Evolutionary conservation across 176 grass and related monocot genomes (phyloP).

Genomic region (Ensete glaucum): DNA sequence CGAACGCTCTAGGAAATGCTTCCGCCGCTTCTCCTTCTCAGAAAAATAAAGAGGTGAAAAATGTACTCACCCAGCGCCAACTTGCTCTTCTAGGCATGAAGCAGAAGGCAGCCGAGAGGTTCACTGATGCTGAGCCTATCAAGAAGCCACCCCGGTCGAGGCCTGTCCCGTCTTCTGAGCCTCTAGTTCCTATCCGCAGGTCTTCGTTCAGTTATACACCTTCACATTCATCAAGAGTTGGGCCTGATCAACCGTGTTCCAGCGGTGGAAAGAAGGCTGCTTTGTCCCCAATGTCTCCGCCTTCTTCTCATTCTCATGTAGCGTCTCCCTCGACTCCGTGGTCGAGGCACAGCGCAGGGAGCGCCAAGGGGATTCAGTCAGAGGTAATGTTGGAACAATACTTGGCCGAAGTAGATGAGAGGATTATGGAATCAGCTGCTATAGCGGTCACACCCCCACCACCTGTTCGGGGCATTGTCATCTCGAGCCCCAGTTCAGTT

Average conservation of each 20-base stretch:
- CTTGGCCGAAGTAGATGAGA: constrained; percentile 60
- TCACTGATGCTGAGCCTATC: constrained; percentile 26
- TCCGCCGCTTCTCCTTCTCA: constrained; percentile 3
- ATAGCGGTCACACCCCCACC: constrained; percentile 47
- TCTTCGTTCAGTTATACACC: constrained; percentile 81
- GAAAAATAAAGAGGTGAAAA: constrained; percentile 40
- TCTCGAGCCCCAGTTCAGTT: constrained; percentile 58
- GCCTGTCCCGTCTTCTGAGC: constrained; percentile 46
- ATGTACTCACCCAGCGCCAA: constrained; percentile 43
- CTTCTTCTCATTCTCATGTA: constrained; percentile 36
- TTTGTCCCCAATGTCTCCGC: constrained; percentile 46
- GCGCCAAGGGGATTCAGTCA: constrained; percentile 76
- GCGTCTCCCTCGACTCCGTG: constrained; percentile 77
- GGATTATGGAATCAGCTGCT: constrained; percentile 42
- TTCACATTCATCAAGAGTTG: constrained; percentile 34
- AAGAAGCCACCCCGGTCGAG: constrained; percentile 77
- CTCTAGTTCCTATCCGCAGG: constrained; percentile 65
- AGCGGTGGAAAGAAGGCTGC: constrained; percentile 46
- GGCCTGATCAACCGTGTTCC: constrained; percentile 45
- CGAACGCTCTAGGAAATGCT: constrained; percentile 6
- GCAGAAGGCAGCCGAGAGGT: constrained; percentile 7
- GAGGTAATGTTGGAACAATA: constrained; percentile 80
- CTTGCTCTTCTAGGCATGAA: constrained; percentile 53
- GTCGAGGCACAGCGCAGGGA: constrained; percentile 68
- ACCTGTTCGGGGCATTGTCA: constrained; percentile 39